Evolutionary conservation across 345 rosid genomes (phyloP), one percentile per base, ranked within the genome.

Genomic region (Salix exigua): DNA sequence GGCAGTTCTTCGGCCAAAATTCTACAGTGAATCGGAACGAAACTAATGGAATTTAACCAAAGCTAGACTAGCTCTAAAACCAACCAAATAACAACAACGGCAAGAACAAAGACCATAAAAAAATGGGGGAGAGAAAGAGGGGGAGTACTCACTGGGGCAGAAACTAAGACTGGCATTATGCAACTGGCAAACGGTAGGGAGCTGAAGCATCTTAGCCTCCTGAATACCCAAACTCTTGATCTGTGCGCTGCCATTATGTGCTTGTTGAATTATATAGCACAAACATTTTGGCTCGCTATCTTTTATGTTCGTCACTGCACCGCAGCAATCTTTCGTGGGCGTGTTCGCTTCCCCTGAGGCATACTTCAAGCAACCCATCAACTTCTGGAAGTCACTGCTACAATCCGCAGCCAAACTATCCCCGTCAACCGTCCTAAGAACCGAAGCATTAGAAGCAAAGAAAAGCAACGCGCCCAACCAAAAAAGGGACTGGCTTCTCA

Each of bases 121-220:
- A 17, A 28, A 64, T 64, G 68, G 50, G 6, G 4, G 5, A 18
- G 14, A 50, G 17, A 25, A 50, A 30, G 33, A 66, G 18, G 10
- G 38, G 14, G 7, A 44, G 18, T 18, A 79, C 90, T 77, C 61
- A 94, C 98, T 85, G 16, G 97, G 97, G 81, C 98, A 94, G 12
- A 86, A 66, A 62, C 78, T 73, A 83, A 89, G 31, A 82, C 89
- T 91, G 38, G 94, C 87, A 80, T 94, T 94, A 25, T 85, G 80
- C 70, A 96, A 33, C 80, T 89, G 83, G 79, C 99, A 96, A 72
- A 88, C 90, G 48, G 91, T 73, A 18, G 99, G 97, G 55, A 96
- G 97, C 85, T 89, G 92, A 76, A 96, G 83, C 38, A 96, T 81
- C 72, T 83, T 89, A 40, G 74, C 81, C 78, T 86, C 90, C 77